These are phyloP conservation scores for Verticillium isaacii DNA, from an alignment of 2,329 filamentous ascomycete species.

Conservation along the genomic window DNA sequence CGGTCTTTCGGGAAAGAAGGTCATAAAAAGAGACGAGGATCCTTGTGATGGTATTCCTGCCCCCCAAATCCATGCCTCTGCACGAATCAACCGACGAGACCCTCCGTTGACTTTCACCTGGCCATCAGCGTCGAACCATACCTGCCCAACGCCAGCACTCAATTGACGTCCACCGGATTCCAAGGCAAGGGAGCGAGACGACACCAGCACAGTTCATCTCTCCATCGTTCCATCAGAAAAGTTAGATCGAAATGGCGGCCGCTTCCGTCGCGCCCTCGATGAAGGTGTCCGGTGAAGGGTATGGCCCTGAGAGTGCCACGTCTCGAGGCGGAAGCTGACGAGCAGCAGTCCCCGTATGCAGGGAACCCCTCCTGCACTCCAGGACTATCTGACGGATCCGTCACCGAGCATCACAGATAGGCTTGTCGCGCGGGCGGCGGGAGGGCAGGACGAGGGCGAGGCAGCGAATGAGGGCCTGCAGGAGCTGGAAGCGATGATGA, in stretches of 20 bases:
- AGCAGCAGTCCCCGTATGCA: slow-evolving; percentile 2
- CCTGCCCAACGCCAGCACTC: neutral
- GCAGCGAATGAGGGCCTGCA: slow-evolving; percentile 6
- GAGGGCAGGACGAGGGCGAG: neutral
- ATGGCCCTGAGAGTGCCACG: slow-evolving; percentile 10
- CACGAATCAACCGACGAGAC: neutral
- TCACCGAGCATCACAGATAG: slow-evolving; percentile 4
- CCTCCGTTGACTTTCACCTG: neutral
- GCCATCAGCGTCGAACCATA: neutral
- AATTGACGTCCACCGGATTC: neutral
- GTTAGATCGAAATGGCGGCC: neutral
- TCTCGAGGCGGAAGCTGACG: slow-evolving; percentile 4
- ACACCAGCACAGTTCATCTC: neutral
- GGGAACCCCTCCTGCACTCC: neutral
- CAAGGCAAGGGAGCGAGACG: neutral
- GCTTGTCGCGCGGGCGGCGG: slow-evolving; percentile 1
- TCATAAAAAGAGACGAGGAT: neutral
- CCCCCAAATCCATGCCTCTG: neutral
- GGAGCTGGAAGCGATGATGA: slow-evolving; percentile 5
- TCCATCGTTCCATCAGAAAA: neutral
- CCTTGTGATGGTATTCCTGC: neutral
- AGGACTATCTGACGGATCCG: slow-evolving; percentile 3
- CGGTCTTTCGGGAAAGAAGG: neutral
- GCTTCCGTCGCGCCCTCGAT: neutral
- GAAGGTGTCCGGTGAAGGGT: slow-evolving; percentile 11